phyloP scores from a whole-genome alignment of 345 rosid species.

The Reutealis trisperma region DNA sequence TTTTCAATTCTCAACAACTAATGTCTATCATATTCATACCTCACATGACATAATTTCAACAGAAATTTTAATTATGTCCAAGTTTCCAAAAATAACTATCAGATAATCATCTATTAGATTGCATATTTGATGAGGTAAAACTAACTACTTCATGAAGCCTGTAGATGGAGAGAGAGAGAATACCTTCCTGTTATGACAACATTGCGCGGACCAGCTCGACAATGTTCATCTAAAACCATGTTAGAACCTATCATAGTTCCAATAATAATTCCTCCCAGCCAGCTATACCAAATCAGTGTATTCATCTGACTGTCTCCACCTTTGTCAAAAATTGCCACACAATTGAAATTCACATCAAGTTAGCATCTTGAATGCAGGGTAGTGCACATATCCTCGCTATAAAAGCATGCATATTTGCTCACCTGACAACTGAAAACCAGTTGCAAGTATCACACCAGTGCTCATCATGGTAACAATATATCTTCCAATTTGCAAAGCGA shows the following conservation, averaged over 20 bases:
- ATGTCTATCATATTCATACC: neutral
- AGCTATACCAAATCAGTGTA: constrained; percentile 87
- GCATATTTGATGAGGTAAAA: neutral
- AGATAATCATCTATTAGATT: neutral
- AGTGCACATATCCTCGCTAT: constrained; percentile 1
- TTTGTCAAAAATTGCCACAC: constrained; percentile 33
- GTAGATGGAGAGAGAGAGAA: constrained; percentile 5
- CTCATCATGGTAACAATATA: constrained; percentile 91
- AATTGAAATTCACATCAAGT: constrained; percentile 20
- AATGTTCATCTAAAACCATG: constrained; percentile 88
- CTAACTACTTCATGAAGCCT: constrained; percentile 5
- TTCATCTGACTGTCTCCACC: constrained; percentile 91
- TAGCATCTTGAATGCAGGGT: neutral
- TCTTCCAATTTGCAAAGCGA: constrained; percentile 86
- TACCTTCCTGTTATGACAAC: constrained; percentile 98
- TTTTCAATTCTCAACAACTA: constrained; percentile 8
- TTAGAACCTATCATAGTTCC: constrained; percentile 95
- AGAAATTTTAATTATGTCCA: neutral
- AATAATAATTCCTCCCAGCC: constrained; percentile 94
- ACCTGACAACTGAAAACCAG: constrained; percentile 93
- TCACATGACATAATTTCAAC: neutral
- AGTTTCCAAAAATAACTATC: neutral
- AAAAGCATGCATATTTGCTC: constrained; percentile 21
- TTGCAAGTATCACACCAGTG: constrained; percentile 79
- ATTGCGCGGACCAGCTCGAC: constrained; percentile 91